Evolutionary conservation across 305 asterid species (phyloP).

Genomic region (Fraxinus velutina): DNA sequence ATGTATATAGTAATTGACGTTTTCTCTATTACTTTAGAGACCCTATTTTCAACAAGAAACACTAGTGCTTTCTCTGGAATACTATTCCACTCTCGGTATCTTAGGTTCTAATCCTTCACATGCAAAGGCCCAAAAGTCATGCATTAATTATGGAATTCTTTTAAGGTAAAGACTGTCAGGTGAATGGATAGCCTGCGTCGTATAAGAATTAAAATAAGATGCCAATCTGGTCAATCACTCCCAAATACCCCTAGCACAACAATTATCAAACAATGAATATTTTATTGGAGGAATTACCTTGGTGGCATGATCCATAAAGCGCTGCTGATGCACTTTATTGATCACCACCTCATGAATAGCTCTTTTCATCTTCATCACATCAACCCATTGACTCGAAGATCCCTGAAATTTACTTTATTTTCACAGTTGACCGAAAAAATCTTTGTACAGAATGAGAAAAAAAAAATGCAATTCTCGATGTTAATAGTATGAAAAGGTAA

Average conservation of each 20-base stretch:
- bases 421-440: conserved; percentile 19
- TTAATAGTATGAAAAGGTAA: background rate
- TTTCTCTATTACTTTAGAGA: background rate
- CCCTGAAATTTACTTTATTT: conserved; percentile 44
- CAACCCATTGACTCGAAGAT: conserved; percentile 55
- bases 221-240: background rate
- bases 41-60: conserved; percentile 1
- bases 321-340: conserved; percentile 66
- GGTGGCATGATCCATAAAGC: conserved; percentile 35
- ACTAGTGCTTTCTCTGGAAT: background rate
- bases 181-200: background rate
- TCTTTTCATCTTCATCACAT: conserved; percentile 89
- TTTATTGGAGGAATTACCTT: conserved; percentile 43
- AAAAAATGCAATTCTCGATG: background rate
- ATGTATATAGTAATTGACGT: background rate
- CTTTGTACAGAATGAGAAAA: background rate
- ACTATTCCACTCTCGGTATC: background rate
- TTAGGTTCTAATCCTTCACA: background rate
- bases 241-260: background rate
- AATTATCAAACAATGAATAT: conserved; percentile 14
- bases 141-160: background rate
- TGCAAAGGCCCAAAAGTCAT: background rate
- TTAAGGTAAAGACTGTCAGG: background rate
- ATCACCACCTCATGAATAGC: conserved; percentile 87
- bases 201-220: background rate